Evolutionary conservation across 768 basidiomycete genomes (phyloP).

Genomic region (Boletus eberwhitei): DNA sequence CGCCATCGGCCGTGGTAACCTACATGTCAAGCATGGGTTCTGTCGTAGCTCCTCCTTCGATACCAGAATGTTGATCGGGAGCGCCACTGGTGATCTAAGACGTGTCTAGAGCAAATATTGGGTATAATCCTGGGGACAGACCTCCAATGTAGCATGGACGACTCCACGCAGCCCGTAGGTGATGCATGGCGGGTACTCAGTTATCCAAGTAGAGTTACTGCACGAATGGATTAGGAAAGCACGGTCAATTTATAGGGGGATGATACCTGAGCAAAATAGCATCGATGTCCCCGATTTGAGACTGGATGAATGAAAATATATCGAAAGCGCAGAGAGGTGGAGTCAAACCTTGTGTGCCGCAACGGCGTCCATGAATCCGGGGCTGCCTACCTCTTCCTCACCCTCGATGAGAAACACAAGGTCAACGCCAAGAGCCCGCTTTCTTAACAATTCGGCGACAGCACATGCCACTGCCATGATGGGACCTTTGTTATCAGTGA

Average conservation of each 20-base stretch:
- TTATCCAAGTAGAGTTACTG: slow-evolving; percentile 97
- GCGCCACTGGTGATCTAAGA: slow-evolving; percentile 62
- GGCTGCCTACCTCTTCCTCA: slow-evolving; percentile 93
- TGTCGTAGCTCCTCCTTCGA: slow-evolving; percentile 82
- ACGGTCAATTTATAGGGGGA: neutral
- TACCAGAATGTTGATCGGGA: slow-evolving; percentile 89
- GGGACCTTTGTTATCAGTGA: slow-evolving; percentile 95
- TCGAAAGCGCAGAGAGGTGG: neutral
- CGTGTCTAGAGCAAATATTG: neutral
- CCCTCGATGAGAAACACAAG: slow-evolving; percentile 92
- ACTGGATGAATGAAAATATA: slow-evolving; percentile 38
- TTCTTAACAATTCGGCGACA: slow-evolving; percentile 72
- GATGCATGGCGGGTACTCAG: slow-evolving; percentile 86
- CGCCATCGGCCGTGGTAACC: slow-evolving; percentile 15
- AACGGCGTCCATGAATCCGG: slow-evolving; percentile 80
- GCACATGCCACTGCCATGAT: slow-evolving; percentile 90
- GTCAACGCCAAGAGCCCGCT: slow-evolving; percentile 76
- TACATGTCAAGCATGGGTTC: slow-evolving; percentile 97
- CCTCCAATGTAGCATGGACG: slow-evolving; percentile 80
- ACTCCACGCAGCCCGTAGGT: slow-evolving; percentile 96
- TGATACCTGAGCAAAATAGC: slow-evolving; percentile 80
- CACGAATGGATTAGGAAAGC: neutral
- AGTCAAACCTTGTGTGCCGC: slow-evolving; percentile 61
- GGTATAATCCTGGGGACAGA: slow-evolving; percentile 22
- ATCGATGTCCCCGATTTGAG: slow-evolving; percentile 81